Evolutionary conservation across 768 basidiomycete genomes (phyloP).

Genomic region (Lentinula sp.): DNA sequence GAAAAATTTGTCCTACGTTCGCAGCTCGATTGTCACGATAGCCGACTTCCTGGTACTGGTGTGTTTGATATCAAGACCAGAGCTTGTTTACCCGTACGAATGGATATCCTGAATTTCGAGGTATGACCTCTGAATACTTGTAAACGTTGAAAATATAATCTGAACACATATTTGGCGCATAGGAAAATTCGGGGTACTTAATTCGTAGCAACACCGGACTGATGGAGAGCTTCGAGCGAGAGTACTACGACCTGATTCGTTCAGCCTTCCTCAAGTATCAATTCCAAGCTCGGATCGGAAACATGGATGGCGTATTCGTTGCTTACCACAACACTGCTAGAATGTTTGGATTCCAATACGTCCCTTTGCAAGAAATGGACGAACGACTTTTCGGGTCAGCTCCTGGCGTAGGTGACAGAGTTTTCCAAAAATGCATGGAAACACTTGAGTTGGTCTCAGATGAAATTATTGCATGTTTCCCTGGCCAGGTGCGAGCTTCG

Average conservation of each 20-base stretch:
- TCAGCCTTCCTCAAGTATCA: conserved; percentile 95
- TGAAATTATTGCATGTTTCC: conserved; percentile 55
- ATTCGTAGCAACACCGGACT: conserved; percentile 59
- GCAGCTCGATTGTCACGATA: conserved; percentile 85
- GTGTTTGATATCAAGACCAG: conserved; percentile 97
- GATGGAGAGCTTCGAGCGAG: conserved; percentile 80
- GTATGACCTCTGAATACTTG: conserved; percentile 24
- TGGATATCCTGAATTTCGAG: conserved; percentile 80
- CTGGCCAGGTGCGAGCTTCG: conserved; percentile 47
- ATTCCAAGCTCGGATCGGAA: conserved; percentile 93
- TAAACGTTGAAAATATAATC: neutral
- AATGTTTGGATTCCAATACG: conserved; percentile 93
- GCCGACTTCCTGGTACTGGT: conserved; percentile 78
- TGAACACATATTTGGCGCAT: neutral
- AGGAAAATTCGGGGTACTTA: conserved; percentile 79
- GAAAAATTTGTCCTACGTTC: conserved; percentile 83
- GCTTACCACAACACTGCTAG: conserved; percentile 83
- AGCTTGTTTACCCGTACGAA: conserved; percentile 75
- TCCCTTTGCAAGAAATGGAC: conserved; percentile 87
- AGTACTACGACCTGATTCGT: conserved; percentile 92
- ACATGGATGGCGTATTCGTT: conserved; percentile 92
- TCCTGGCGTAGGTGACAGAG: conserved; percentile 53
- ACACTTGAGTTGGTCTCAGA: conserved; percentile 64
- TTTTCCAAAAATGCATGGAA: conserved; percentile 70
- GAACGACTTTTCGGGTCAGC: conserved; percentile 59